Evolutionary conservation across 2,329 filamentous ascomycete species (phyloP).

Genomic region (Aspergillus fumigatiaffinis): DNA sequence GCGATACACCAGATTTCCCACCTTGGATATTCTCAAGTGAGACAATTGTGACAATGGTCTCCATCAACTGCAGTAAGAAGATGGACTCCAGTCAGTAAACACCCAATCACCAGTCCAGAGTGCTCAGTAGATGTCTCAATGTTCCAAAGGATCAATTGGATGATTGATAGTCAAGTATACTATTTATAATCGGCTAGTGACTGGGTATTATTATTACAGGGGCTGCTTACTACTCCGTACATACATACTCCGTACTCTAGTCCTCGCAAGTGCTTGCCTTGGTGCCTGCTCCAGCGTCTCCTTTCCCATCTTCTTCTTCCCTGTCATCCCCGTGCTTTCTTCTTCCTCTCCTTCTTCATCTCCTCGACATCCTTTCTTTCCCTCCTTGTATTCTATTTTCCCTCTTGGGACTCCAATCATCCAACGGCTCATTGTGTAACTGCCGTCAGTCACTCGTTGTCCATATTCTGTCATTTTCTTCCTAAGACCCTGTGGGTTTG

Average conservation of each 20-base stretch:
- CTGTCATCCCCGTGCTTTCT: conserved; percentile 7
- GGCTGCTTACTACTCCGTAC: neutral
- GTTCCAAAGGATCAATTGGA: neutral
- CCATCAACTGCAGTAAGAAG: neutral
- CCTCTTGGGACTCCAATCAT: neutral
- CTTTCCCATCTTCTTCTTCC: conserved; percentile 7
- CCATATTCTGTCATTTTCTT: conserved; percentile 7
- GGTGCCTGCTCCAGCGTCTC: conserved; percentile 7
- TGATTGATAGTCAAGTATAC: neutral
- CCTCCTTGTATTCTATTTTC: conserved; percentile 2
- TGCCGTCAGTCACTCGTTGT: neutral
- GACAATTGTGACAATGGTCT: neutral
- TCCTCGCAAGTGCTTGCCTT: neutral
- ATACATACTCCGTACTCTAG: neutral
- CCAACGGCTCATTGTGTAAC: neutral
- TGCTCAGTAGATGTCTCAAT: neutral
- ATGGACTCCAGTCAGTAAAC: neutral
- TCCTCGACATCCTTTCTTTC: conserved; percentile 6
- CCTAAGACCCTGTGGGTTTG: conserved; percentile 2
- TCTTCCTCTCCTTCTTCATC: conserved; percentile 5
- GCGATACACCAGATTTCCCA: neutral
- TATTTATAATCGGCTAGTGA: neutral
- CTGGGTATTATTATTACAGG: neutral
- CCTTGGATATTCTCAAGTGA: neutral
- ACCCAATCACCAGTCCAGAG: neutral